Evolutionary conservation across 495 filamentous ascomycete species (phyloP), one percentile per base, ranked within the genome.

Genomic region (Alectoria sarmentosa): DNA sequence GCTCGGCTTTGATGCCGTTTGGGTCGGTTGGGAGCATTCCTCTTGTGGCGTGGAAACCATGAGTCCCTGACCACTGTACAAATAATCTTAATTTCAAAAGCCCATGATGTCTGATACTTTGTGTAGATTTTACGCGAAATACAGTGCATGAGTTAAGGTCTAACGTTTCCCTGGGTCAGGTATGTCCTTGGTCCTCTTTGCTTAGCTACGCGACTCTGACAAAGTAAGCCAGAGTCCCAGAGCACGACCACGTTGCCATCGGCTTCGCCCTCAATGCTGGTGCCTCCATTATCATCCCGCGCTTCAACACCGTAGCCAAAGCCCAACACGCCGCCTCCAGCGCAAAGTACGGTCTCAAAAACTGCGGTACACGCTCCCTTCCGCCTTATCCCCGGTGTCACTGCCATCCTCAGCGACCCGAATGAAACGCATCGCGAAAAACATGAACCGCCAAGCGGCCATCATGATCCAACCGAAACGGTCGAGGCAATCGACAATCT

Each of bases 401-500:
- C 71, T 4, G 78, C 77, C 66, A 34, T 21, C 30, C 49, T 58
- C 23, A 48, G 65, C 54, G 69, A 77, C 64, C 65, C 67, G 8
- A 57, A 54, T n/a, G 61, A 68, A 32, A 69, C 74, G 37, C 60
- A 79, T 46, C 73, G 72, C 66, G 64, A 73, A 58, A 76, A 73
- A n/a, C 64, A 42, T 75, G 49, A 80, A 80, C 71, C 66, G 74
- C 59, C 76, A 76, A 67, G 78, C 78, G 13, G 76, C 77, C 34
- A 66, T 80, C 63, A 74, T 76, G 66, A 77, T 80, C 63, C 76
- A 79, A 80, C 86, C 69, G 77, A 84, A 66, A 71, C 80, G 37
- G 72, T 83, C 59, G 80, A 80, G 67, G 75, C 73, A 62, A 80
- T 86, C 67, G 69, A 74, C 60, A 83, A 86, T 72, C 74, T 87